Percentiles rank a stretch among this genome's conserved stretches.
These are phyloP conservation scores for Holtermannia corniformis DNA, from an alignment of 768 basidiomycete genomes.

Conservation along the genomic window DNA sequence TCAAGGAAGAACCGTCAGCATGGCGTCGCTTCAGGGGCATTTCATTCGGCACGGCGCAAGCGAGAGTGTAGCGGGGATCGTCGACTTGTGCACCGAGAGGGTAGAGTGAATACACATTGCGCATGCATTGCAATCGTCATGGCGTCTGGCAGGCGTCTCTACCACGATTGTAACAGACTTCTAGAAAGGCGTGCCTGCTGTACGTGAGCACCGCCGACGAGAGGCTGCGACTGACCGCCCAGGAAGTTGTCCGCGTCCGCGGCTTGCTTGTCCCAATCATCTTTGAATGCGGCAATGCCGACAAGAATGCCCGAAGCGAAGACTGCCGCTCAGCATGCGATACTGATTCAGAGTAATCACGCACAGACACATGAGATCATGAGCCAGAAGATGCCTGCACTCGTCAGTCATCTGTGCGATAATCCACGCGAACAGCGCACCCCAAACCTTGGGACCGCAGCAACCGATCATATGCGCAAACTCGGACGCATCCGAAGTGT, in stretches of 20 bases:
- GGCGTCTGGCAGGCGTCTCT: too few species aligned
- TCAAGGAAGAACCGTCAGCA: slow-evolving; percentile 61
- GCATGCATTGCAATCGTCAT: too few species aligned
- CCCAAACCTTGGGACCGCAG: slow-evolving; percentile 39
- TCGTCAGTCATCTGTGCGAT: neutral
- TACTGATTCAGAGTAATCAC: slow-evolving; percentile 7
- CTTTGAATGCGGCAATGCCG: slow-evolving; percentile 38
- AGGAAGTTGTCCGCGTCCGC: slow-evolving; percentile 29
- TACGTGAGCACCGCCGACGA: neutral
- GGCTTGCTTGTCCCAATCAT: slow-evolving; percentile 28
- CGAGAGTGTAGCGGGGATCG: slow-evolving; percentile 23
- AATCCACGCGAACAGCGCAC: slow-evolving; percentile 4
- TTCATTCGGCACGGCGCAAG: slow-evolving; percentile 65
- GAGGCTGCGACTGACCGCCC: slow-evolving; percentile 23
- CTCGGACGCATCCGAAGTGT: slow-evolving; percentile 40
- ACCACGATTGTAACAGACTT: too few species aligned
- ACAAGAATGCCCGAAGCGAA: slow-evolving; percentile 37
- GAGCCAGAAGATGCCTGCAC: slow-evolving; percentile 38
- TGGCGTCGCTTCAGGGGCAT: slow-evolving; percentile 91
- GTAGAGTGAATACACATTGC: neutral
- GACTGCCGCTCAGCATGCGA: slow-evolving; percentile 16
- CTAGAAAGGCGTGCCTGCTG: neutral
- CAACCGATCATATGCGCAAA: slow-evolving; percentile 40
- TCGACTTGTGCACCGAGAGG: slow-evolving; percentile 10
- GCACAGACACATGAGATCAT: slow-evolving; percentile 25